These are phyloP conservation scores for Aspergillus tanneri DNA, from an alignment of 2,329 filamentous ascomycete genomes.

Conservation along the genomic window DNA sequence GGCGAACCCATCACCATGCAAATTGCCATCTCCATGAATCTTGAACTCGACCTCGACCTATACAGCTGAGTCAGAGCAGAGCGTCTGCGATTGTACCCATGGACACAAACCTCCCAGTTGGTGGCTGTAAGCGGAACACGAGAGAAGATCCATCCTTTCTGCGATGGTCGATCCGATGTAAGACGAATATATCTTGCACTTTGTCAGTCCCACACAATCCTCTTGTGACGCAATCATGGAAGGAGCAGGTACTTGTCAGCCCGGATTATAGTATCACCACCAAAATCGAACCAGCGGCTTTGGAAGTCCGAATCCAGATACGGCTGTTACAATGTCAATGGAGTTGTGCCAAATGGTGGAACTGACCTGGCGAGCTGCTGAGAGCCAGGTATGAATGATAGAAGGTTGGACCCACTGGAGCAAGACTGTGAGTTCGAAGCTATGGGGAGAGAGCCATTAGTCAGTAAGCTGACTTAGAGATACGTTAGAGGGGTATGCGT, in stretches of 20 bases:
- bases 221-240: neutral
- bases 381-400: conserved; percentile 7
- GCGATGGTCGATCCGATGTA: conserved; percentile 84
- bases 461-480: conserved; percentile 6
- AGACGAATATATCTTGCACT: conserved; percentile 80
- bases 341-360: conserved; percentile 17
- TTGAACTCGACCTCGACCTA: conserved; percentile 91
- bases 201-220: conserved; percentile 2
- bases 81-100: neutral
- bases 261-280: conserved; percentile 84
- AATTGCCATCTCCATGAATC: conserved; percentile 81
- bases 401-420: conserved; percentile 60
- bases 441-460: conserved; percentile 44
- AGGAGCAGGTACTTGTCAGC: conserved; percentile 55
- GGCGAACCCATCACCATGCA: conserved; percentile 95
- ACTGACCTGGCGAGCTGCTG: neutral
- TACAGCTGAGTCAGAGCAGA: conserved; percentile 4
- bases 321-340: conserved; percentile 57
- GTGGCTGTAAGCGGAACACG: conserved; percentile 92
- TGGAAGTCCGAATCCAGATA: conserved; percentile 98
- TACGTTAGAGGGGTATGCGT: conserved; percentile 34
- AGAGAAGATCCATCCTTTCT: conserved; percentile 91
- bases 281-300: conserved; percentile 98
- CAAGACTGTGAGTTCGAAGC: conserved; percentile 83
- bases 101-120: conserved; percentile 76